Base-by-base conservation (phyloP, 441 rosid species). In the Theobroma grandiflorum region DNA sequence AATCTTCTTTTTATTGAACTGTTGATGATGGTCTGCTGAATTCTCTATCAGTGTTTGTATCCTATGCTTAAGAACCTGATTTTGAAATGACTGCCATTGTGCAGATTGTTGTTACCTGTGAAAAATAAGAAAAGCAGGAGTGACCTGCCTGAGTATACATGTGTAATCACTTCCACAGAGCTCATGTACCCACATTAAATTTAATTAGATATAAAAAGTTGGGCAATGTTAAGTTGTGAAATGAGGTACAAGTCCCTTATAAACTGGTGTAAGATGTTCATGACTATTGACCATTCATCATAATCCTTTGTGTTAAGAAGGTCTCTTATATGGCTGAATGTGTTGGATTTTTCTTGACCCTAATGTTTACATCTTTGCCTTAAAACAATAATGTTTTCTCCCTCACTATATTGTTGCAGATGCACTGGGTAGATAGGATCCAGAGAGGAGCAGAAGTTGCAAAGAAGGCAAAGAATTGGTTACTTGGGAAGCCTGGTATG, bases 371-470 rank as follows among this genome's bases (percentile, higher is more conserved):
- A 18, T 50, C 15, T 68, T 35, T 59, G 55, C 40, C 8, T 37
- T 31, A 0, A 5, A 72, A 11, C 15, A 49, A 33, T 63, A 11
- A 33, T 31, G 47, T 68, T 14, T 59, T 26, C 62, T 7, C 37
- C n/a, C 18, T 66, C n/a, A n/a, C 18, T 33, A 4, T 16, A 53
- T 81, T 71, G 77, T 83, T 82, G 79, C 91, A 97, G 99, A 95
- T 97, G 98, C 80, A 83, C 76, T 95, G 98, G 99, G 96, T 90
- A 9, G 98, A 92, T 87, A 86, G 89, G 86, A 84, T 91, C 67
- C 98, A 92, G 81, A 95, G 85, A 61, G 98, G 96, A 82, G 92
- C 91, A 1, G 90, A 90, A 80, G 88, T 88, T 61, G 95, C 88
- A 1, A 93, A 82, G 89, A 94, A 89, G 84, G 91, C 96, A 45